Conservation (phyloP, 768 basidiomycete genomes). For the Dioszegia aurantiaca region DNA sequence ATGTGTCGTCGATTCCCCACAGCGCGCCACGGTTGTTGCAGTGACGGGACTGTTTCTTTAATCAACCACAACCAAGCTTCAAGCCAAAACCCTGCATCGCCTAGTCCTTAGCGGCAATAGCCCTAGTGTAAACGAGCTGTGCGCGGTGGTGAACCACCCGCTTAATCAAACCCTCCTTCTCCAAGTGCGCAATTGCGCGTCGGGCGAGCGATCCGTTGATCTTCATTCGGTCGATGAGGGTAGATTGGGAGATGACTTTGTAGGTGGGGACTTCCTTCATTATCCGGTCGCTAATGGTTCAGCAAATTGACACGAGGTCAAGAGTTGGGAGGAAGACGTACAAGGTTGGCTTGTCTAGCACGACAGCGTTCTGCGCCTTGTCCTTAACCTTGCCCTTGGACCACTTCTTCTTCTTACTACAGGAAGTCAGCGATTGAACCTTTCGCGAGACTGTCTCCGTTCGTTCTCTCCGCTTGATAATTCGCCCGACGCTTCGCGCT, state of each 20-base stretch:
- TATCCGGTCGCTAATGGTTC: constrained; percentile 57
- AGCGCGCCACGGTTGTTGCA: too few relatives aligned
- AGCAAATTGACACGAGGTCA: background rate
- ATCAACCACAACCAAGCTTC: too few relatives aligned
- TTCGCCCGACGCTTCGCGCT: too few relatives aligned
- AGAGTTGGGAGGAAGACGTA: constrained; percentile 22
- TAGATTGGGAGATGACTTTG: constrained; percentile 96
- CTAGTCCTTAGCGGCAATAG: constrained; percentile 48
- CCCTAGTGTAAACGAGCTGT: constrained; percentile 81
- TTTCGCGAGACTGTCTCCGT: too few relatives aligned
- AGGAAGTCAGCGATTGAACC: constrained; percentile 6
- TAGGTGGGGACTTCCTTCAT: constrained; percentile 98
- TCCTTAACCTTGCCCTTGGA: constrained; percentile 99
- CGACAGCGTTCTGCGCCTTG: constrained; percentile 95
- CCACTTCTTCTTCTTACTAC: constrained; percentile 98
- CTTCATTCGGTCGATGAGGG: constrained; percentile 97
- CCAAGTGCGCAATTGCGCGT: constrained; percentile 82
- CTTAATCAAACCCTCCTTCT: constrained; percentile 92
- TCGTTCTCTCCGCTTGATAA: too few relatives aligned
- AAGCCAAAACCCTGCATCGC: background rate
- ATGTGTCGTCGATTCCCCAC: too few relatives aligned
- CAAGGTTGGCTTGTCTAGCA: constrained; percentile 85
- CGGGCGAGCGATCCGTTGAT: constrained; percentile 93
- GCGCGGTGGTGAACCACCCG: constrained; percentile 90
- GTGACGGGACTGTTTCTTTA: too few relatives aligned